phyloP scores from a whole-genome alignment of 768 basidiomycete genomes.

The Porpolomopsis calyptriformis region DNA sequence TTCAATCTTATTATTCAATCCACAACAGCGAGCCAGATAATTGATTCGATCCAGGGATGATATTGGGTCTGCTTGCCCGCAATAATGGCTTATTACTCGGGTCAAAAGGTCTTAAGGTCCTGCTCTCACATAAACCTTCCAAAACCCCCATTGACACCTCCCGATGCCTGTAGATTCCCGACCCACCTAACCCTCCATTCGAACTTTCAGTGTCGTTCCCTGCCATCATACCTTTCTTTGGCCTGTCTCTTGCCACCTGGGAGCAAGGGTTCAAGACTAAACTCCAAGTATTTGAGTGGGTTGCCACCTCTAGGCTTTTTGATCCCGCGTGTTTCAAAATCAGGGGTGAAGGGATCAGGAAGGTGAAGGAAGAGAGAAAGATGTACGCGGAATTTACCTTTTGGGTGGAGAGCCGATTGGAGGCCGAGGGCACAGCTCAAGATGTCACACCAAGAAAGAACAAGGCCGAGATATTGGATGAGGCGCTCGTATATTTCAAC shows the following conservation, averaged over 20 bases:
- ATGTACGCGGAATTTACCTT: conserved; percentile 53
- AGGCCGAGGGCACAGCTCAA: conserved; percentile 9
- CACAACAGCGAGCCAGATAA: neutral
- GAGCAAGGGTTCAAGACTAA: conserved; percentile 43
- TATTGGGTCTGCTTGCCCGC: conserved; percentile 45
- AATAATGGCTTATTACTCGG: conserved; percentile 42
- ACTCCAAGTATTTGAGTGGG: conserved; percentile 48
- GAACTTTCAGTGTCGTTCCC: conserved; percentile 40
- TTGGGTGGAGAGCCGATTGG: conserved; percentile 25
- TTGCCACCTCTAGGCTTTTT: conserved; percentile 43
- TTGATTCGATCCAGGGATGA: conserved; percentile 35
- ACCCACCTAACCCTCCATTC: conserved; percentile 36
- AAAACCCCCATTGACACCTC: neutral
- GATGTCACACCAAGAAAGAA: conserved; percentile 15
- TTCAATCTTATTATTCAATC: neutral
- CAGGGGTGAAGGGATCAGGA: conserved; percentile 28
- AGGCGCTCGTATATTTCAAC: conserved; percentile 42
- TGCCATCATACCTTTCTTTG: conserved; percentile 45
- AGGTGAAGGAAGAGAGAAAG: conserved; percentile 34
- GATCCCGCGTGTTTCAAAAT: conserved; percentile 20
- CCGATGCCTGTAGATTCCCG: conserved; percentile 21
- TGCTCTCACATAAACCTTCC: neutral
- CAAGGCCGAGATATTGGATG: conserved; percentile 22
- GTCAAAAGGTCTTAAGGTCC: conserved; percentile 49
- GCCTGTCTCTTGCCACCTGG: conserved; percentile 43